These are phyloP conservation scores for Phellopilus nigrolimitatus DNA, from an alignment of 1,284 basidiomycete genomes.

Conservation along the genomic window DNA sequence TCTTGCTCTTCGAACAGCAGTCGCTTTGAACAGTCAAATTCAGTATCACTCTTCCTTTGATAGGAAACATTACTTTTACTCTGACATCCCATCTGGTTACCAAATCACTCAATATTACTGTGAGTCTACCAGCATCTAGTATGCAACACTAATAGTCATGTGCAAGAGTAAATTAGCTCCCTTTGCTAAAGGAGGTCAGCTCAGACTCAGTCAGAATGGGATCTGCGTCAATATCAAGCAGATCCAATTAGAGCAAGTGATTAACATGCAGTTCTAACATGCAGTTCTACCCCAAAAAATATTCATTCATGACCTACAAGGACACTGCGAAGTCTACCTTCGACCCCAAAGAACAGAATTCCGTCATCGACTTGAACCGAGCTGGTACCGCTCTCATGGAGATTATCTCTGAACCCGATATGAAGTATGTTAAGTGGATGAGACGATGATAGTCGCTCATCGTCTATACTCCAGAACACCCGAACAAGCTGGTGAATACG, in stretches of 20 bases:
- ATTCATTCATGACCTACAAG: slow-evolving; percentile 45
- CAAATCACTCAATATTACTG: slow-evolving; percentile 97
- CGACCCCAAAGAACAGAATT: slow-evolving; percentile 48
- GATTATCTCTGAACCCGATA: slow-evolving; percentile 93
- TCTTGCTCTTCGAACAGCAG: slow-evolving; percentile 75
- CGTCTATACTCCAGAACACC: slow-evolving; percentile 52
- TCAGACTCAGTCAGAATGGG: slow-evolving; percentile 46
- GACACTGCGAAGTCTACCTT: slow-evolving; percentile 93
- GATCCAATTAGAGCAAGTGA: slow-evolving; percentile 92
- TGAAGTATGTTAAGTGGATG: slow-evolving; percentile 53
- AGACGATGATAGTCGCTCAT: not conserved
- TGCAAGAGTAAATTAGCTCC: slow-evolving; percentile 49
- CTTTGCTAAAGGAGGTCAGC: slow-evolving; percentile 66
- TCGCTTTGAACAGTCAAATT: slow-evolving; percentile 75
- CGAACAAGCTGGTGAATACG: slow-evolving; percentile 89
- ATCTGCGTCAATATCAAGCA: slow-evolving; percentile 79
- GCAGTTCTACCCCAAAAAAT: slow-evolving; percentile 4
- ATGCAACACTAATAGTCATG: not conserved
- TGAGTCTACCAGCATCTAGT: slow-evolving; percentile 30
- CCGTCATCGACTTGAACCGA: slow-evolving; percentile 85
- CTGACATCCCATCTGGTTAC: slow-evolving; percentile 90
- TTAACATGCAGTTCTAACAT: slow-evolving; percentile 18
- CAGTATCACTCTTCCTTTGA: slow-evolving; percentile 83
- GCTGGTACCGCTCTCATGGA: slow-evolving; percentile 91
- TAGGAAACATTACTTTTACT: slow-evolving; percentile 98